Percentiles rank a stretch among this genome's conserved stretches.
Evolutionary conservation across 2,329 filamentous ascomycete genomes (phyloP).

Genomic region (Colletotrichum musae): DNA sequence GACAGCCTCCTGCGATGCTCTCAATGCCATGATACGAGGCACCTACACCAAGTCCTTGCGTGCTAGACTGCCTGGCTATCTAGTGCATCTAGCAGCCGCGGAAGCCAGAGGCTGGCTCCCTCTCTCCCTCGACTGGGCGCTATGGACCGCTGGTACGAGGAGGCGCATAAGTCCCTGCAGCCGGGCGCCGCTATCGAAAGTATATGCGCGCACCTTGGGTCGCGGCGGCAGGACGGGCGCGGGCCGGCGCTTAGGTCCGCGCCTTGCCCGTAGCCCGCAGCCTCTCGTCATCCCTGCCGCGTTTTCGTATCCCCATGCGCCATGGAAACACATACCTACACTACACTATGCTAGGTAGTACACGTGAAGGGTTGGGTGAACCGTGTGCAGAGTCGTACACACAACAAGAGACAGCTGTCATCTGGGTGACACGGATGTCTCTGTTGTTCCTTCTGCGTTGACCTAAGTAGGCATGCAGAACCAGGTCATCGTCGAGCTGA

Average conservation of each 20-base stretch:
- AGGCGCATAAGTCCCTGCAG: slow-evolving; percentile 11
- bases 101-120: not conserved
- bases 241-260: slow-evolving; percentile 20
- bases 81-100: too few species aligned
- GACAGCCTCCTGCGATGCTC: not conserved
- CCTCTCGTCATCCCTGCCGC: not conserved
- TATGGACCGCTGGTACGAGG: slow-evolving; percentile 1
- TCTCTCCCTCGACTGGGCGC: slow-evolving; percentile 4
- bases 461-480: not conserved
- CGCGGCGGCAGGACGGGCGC: slow-evolving; percentile 21
- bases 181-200: slow-evolving; percentile 25
- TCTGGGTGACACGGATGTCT: slow-evolving; percentile 8
- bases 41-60: not conserved
- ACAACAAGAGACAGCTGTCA: not conserved
- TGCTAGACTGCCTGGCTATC: too few species aligned
- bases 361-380: too few species aligned
- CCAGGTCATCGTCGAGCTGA: not conserved
- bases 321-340: not conserved
- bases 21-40: slow-evolving; percentile 26
- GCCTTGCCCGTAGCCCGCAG: not conserved
- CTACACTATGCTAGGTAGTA: too few species aligned
- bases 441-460: not conserved
- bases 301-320: not conserved
- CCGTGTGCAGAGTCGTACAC: too few species aligned
- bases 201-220: slow-evolving; percentile 2